A percentile compares a stretch with the other conserved stretches of the same genome.
phyloP scores from a whole-genome alignment of 805 yeast genomes.

The Metschnikowia cerradonensis region DNA sequence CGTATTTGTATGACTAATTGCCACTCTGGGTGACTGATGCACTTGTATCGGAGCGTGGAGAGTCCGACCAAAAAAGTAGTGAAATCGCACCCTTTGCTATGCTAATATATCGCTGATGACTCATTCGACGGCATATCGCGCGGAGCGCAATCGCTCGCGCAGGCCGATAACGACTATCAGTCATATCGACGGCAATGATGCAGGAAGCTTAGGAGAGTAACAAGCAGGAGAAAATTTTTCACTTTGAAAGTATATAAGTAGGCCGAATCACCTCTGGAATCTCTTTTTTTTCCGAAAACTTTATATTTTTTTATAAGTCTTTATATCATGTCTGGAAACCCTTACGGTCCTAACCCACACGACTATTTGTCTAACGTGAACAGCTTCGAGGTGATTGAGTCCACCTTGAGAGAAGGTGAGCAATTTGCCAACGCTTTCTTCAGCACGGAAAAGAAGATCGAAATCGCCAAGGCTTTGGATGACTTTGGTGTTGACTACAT shows the following conservation, averaged over 20 bases:
- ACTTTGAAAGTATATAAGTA: conserved; percentile 11
- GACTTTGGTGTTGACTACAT: conserved; percentile 61
- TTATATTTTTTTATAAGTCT: background rate
- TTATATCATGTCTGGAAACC: conserved; percentile 32
- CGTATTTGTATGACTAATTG: background rate
- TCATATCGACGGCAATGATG: conserved; percentile 11
- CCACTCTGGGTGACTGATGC: background rate
- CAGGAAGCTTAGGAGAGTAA: conserved; percentile 12
- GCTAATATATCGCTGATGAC: conserved; percentile 14
- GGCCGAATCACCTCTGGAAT: background rate
- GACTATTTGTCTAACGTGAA: conserved; percentile 54
- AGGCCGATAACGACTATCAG: conserved; percentile 18
- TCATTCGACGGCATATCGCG: conserved; percentile 12
- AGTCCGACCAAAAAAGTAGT: background rate
- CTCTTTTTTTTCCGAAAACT: background rate
- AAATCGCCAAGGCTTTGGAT: conserved; percentile 57
- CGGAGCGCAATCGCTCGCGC: conserved; percentile 8
- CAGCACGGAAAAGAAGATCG: conserved; percentile 51
- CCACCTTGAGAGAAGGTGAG: conserved; percentile 61
- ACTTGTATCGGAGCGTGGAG: background rate
- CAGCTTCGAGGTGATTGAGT: conserved; percentile 51
- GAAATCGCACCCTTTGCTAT: conserved; percentile 4
- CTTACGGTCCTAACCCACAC: conserved; percentile 57
- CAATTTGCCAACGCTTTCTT: conserved; percentile 62
- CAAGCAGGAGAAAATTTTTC: conserved; percentile 16